These are phyloP conservation scores for Rhodomyrtus tomentosa DNA, from an alignment of 345 rosid species.

Conservation along the genomic window DNA sequence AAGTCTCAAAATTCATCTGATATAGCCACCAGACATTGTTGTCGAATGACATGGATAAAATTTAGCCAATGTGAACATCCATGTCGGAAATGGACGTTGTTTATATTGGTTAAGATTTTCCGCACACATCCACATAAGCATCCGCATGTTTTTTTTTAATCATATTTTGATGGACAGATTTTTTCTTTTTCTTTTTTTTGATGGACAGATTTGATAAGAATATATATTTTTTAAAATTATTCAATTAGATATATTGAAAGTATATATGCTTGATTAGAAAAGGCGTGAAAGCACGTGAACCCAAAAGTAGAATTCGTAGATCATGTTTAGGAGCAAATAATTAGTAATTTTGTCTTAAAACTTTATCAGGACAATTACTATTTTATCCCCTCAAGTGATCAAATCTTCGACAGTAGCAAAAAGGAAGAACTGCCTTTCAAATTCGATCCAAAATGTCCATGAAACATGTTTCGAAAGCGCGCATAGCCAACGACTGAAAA, in stretches of 20 bases:
- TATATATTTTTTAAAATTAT: too few relatives aligned
- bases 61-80: background rate
- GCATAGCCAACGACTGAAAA: background rate
- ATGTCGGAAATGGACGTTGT: background rate
- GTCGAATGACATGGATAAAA: background rate
- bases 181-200: too few relatives aligned
- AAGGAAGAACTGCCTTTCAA: constrained; percentile 46
- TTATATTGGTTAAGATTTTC: background rate
- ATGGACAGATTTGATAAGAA: background rate
- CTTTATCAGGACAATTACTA: background rate
- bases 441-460: constrained; percentile 33
- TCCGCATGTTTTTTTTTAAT: background rate
- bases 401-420: background rate
- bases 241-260: background rate
- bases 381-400: background rate
- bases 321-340: too few relatives aligned
- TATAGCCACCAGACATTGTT: background rate
- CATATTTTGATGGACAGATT: background rate
- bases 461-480: background rate
- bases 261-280: background rate
- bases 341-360: too few relatives aligned
- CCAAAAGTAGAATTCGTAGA: background rate
- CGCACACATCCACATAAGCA: rapidly evolving
- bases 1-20: background rate
- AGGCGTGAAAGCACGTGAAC: background rate